Percentiles rank a stretch among this genome's conserved stretches.
Conservation (phyloP, 2,329 filamentous ascomycete species). For the Neonectria coccinea region DNA sequence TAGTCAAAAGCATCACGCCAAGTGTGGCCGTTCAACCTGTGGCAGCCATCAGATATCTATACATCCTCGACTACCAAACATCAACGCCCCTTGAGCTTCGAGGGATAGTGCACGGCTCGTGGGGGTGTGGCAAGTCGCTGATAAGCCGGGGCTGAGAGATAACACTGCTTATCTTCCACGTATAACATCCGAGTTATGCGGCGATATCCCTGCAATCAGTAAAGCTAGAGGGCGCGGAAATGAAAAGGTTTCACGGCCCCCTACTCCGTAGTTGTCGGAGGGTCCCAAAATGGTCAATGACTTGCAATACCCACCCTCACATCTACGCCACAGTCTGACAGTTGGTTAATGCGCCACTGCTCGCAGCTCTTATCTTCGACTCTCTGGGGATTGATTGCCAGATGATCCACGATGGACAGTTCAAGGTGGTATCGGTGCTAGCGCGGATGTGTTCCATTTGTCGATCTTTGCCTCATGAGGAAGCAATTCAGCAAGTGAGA, state of each 20-base stretch:
- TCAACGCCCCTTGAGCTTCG: background rate
- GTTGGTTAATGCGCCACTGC: background rate
- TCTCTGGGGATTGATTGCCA: background rate
- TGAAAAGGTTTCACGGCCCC: slow-evolving; percentile 1
- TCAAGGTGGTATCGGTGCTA: background rate
- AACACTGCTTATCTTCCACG: slow-evolving; percentile 4
- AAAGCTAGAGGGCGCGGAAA: background rate
- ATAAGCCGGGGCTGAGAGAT: slow-evolving; percentile 5
- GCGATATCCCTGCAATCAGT: slow-evolving; percentile 3
- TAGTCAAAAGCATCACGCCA: slow-evolving; percentile 6
- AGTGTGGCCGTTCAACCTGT: background rate
- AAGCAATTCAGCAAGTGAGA: background rate
- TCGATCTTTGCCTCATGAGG: background rate
- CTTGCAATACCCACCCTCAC: slow-evolving; percentile 5
- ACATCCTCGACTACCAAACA: background rate
- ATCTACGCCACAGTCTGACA: no score
- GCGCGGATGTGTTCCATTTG: background rate
- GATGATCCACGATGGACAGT: background rate
- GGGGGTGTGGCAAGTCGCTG: background rate
- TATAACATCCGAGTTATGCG: background rate
- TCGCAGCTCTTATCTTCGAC: background rate
- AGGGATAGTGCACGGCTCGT: slow-evolving; percentile 1
- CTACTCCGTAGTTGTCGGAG: background rate
- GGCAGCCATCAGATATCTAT: slow-evolving; percentile 9
- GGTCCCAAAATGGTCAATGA: slow-evolving; percentile 7